Evolutionary conservation across 768 basidiomycete species (phyloP), one percentile per base, ranked within the genome.

Genomic region (Lentinula sp.): DNA sequence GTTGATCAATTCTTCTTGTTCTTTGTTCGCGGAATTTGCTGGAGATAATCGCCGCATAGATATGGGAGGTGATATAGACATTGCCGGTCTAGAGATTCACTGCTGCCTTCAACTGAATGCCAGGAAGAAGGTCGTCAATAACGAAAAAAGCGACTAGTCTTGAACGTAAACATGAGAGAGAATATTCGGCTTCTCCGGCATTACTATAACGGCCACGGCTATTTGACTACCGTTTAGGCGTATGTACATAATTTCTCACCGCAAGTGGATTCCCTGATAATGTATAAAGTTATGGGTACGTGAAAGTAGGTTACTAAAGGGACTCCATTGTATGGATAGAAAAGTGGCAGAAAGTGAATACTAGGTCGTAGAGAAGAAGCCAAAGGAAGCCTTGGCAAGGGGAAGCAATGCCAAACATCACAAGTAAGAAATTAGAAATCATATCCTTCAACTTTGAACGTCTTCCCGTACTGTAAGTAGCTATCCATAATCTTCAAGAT

Each of bases 401-500:
- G 28, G 4, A 28, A 28, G 28, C 28, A 28, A 28, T 28, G 28
- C 28, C 28, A 28, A 28, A 28, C 28, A 28, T 28, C 28, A 28
- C 28, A 3, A 1, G 1, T 43, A n/a, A n/a, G n/a, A 43, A 23
- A 65, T 76, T 68, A 92, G 74, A 89, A 92, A 70, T 92, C 90
- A 67, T 79, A 87, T 32, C 91, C 92, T 73, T 94, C 93, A 42
- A 95, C 88, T 70, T 89, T 89, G 79, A 98, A 97, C 57, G 77
- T 80, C 72, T 85, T 86, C 13, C 93, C 95, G 72, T 95, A 96
- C 66, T 88, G 84, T 71, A 96, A 76, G 71, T 93, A 95, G 63
- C 88, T 87, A 64, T 95, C 87, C 92, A 98, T 94, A 66, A 97
- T 91, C 76, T 91, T 94, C 67, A 91, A 78, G 60, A 97, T 90